Evolutionary conservation across 2,329 filamentous ascomycete species (phyloP).

Genomic region (Talaromyces islandicus): DNA sequence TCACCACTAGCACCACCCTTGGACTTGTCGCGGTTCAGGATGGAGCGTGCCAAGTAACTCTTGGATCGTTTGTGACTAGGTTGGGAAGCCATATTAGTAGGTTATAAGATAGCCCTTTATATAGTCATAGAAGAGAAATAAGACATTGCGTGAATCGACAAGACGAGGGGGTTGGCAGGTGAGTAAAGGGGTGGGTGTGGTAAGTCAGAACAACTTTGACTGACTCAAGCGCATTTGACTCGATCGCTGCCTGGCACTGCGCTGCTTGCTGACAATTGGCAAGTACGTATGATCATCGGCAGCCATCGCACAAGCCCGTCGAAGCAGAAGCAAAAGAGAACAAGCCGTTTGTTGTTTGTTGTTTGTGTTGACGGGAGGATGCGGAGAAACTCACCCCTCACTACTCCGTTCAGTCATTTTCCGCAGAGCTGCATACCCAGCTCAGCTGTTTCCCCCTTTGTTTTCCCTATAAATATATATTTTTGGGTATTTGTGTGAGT

Average conservation of each 20-base stretch:
- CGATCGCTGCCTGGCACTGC: not conserved
- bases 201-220: not conserved
- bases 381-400: slow-evolving; percentile 22
- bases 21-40: slow-evolving; percentile 49
- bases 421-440: not conserved
- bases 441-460: not conserved
- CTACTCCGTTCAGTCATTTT: slow-evolving; percentile 24
- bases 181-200: not conserved
- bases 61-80: slow-evolving; percentile 47
- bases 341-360: not conserved
- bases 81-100: slow-evolving; percentile 20
- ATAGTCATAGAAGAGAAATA: not conserved
- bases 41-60: slow-evolving; percentile 48
- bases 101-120: not conserved
- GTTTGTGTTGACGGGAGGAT: not conserved
- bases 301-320: not conserved
- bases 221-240: not conserved
- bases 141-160: not conserved
- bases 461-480: not conserved
- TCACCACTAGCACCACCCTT: slow-evolving; percentile 37
- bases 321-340: not conserved
- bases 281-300: not conserved
- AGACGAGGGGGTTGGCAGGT: not conserved
- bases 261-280: not conserved
- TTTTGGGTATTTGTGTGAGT: not conserved